A percentile compares a stretch with the other conserved stretches of the same genome.
phyloP scores from a whole-genome alignment of 495 filamentous ascomycete species.

The Penicillium canescens region DNA sequence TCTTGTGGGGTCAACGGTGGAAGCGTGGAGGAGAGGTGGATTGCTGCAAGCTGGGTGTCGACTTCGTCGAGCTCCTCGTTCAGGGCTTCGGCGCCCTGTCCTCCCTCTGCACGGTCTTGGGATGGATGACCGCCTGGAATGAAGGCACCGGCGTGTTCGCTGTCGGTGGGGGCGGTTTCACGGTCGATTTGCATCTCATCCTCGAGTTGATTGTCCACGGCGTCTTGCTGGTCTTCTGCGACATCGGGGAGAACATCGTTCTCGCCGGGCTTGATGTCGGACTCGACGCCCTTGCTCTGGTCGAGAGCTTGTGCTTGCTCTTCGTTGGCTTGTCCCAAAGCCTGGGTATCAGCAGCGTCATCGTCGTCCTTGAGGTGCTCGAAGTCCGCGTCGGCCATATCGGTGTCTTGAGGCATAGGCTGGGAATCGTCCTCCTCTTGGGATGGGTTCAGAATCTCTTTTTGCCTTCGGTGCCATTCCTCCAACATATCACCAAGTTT shows the following conservation, averaged over 20 bases:
- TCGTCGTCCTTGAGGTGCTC: slow-evolving; percentile 88
- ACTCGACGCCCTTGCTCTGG: slow-evolving; percentile 79
- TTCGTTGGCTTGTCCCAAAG: slow-evolving; percentile 82
- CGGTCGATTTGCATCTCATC: slow-evolving; percentile 51
- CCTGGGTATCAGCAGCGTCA: slow-evolving; percentile 79
- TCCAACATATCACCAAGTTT: slow-evolving; percentile 93
- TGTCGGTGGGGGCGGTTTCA: slow-evolving; percentile 34
- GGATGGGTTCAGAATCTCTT: slow-evolving; percentile 70
- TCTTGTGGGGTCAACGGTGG: slow-evolving; percentile 42
- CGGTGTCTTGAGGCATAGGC: slow-evolving; percentile 54
- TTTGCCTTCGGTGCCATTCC: slow-evolving; percentile 82
- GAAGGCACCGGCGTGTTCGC: slow-evolving; percentile 43
- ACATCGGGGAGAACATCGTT: slow-evolving; percentile 61
- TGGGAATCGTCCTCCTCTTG: slow-evolving; percentile 60
- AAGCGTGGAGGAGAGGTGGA: slow-evolving; percentile 59
- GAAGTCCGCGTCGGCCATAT: slow-evolving; percentile 75
- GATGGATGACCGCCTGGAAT: slow-evolving; percentile 40
- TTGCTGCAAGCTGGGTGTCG: slow-evolving; percentile 70
- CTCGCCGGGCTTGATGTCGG: slow-evolving; percentile 56
- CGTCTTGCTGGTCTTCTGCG: slow-evolving; percentile 53
- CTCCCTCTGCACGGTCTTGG: slow-evolving; percentile 29
- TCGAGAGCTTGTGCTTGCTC: slow-evolving; percentile 83
- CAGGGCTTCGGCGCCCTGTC: slow-evolving; percentile 41
- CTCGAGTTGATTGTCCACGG: slow-evolving; percentile 47
- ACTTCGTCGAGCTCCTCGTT: slow-evolving; percentile 69